Evolutionary conservation across 352 stramenopile genomes (phyloP).

Genomic region (Pythium vanterpoolii): DNA sequence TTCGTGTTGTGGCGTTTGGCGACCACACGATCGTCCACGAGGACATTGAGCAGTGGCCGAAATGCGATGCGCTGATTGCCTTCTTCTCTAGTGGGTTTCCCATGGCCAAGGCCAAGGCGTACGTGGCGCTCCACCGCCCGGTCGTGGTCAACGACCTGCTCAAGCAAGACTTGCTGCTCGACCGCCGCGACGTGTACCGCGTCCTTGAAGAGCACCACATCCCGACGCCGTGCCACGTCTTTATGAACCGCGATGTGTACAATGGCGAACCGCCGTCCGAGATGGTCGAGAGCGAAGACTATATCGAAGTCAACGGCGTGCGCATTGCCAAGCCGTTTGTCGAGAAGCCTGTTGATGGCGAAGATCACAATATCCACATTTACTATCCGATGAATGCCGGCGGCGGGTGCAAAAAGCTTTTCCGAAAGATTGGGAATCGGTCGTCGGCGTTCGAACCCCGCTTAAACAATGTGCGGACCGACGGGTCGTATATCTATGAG

Average conservation of each 20-base stretch:
- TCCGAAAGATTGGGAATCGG: constrained; percentile 95
- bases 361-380: constrained; percentile 99
- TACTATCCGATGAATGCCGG: constrained; percentile 99
- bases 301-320: constrained; percentile 89
- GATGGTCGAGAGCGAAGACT: constrained; percentile 73
- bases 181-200: constrained; percentile 94
- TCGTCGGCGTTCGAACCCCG: constrained; percentile 95
- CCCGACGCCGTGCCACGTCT: constrained; percentile 93
- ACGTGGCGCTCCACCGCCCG: constrained; percentile 92
- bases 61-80: constrained; percentile 96
- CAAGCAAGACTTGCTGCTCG: constrained; percentile 94
- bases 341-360: constrained; percentile 99
- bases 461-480: constrained; percentile 91
- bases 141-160: constrained; percentile 98
- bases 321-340: constrained; percentile 99
- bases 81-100: constrained; percentile 99
- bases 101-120: constrained; percentile 95
- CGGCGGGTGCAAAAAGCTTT: constrained; percentile 98
- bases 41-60: constrained; percentile 91
- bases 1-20: constrained; percentile 97
- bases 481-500: constrained; percentile 96
- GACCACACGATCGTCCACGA: constrained; percentile 95
- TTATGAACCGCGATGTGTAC: constrained; percentile 94
- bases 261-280: constrained; percentile 32
- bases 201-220: constrained; percentile 92